Percentiles rank a stretch among this genome's conserved stretches.
Evolutionary conservation across 2,329 filamentous ascomycete species (phyloP).

Genomic region (Penicillium psychrosexuale): DNA sequence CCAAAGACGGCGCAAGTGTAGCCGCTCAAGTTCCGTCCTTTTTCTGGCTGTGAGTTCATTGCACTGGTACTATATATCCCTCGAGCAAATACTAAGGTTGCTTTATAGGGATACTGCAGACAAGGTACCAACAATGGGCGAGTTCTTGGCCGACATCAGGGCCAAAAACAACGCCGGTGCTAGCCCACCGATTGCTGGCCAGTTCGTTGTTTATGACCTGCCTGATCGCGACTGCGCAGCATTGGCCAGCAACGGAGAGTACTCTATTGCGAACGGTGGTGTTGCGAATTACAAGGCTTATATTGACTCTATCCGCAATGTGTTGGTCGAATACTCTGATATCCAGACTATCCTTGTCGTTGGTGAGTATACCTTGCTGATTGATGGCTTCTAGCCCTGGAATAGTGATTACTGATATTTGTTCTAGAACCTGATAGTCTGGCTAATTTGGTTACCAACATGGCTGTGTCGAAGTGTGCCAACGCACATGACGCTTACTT

Average conservation of each 20-base stretch:
- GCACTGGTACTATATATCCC: rapidly evolving
- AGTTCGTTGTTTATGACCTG: slow-evolving; percentile 62
- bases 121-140: slow-evolving; percentile 51
- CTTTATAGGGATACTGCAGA: slow-evolving; percentile 43
- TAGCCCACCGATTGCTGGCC: slow-evolving; percentile 46
- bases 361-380: slow-evolving; percentile 32
- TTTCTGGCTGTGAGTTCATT: slow-evolving; percentile 49
- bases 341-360: slow-evolving; percentile 51
- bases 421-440: slow-evolving; percentile 60
- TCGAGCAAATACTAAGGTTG: neutral
- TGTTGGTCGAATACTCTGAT: slow-evolving; percentile 55
- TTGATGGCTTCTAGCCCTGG: too few species aligned
- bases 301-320: slow-evolving; percentile 53
- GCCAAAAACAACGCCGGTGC: slow-evolving; percentile 49
- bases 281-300: slow-evolving; percentile 53
- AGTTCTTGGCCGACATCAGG: slow-evolving; percentile 49
- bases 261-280: slow-evolving; percentile 53
- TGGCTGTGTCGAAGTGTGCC: slow-evolving; percentile 53
- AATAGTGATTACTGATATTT: slow-evolving; percentile 29
- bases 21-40: slow-evolving; percentile 53
- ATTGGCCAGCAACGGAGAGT: slow-evolving; percentile 62
- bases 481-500: slow-evolving; percentile 55
- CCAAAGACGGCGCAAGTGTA: slow-evolving; percentile 50
- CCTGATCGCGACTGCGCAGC: slow-evolving; percentile 64
- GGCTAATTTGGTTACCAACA: slow-evolving; percentile 62